phyloP scores from a whole-genome alignment of 177 flowering plant species.

The Tripterygium wilfordii region DNA sequence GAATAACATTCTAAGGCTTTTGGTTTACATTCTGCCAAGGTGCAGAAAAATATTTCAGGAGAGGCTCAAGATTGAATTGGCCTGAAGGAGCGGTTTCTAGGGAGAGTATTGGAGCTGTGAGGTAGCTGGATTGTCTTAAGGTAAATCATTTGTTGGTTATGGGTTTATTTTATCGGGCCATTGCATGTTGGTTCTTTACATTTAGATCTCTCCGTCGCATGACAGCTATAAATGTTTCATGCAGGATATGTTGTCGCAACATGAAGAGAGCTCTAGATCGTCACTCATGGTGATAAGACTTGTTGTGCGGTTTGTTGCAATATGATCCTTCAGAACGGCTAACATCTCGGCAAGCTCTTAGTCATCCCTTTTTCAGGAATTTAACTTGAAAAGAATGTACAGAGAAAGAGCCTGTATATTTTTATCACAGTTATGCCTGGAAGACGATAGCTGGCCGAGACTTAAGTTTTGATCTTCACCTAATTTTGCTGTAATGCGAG shows the following conservation, averaged over 20 bases:
- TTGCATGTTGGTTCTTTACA: neutral
- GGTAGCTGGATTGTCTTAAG: slow-evolving; percentile 57
- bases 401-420: no score
- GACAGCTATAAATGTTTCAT: neutral
- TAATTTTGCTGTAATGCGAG: no score
- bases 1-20: no score
- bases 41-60: slow-evolving; percentile 64
- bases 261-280: slow-evolving; percentile 34
- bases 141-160: no score
- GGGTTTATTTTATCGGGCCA: slow-evolving; percentile 8
- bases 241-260: slow-evolving; percentile 51
- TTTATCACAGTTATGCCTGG: neutral
- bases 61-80: slow-evolving; percentile 63
- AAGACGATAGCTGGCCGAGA: neutral
- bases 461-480: neutral
- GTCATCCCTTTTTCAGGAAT: slow-evolving; percentile 57
- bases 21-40: slow-evolving; percentile 36
- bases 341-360: slow-evolving; percentile 57
- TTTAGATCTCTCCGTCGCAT: neutral
- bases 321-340: slow-evolving; percentile 65
- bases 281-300: slow-evolving; percentile 38
- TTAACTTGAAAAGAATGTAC: no score
- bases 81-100: slow-evolving; percentile 87
- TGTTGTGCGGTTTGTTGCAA: slow-evolving; percentile 52
- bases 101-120: slow-evolving; percentile 77